Evolutionary conservation across 1,284 basidiomycete genomes (phyloP), one percentile per base, ranked within the genome.

Genomic region (Puccinia novopanici): DNA sequence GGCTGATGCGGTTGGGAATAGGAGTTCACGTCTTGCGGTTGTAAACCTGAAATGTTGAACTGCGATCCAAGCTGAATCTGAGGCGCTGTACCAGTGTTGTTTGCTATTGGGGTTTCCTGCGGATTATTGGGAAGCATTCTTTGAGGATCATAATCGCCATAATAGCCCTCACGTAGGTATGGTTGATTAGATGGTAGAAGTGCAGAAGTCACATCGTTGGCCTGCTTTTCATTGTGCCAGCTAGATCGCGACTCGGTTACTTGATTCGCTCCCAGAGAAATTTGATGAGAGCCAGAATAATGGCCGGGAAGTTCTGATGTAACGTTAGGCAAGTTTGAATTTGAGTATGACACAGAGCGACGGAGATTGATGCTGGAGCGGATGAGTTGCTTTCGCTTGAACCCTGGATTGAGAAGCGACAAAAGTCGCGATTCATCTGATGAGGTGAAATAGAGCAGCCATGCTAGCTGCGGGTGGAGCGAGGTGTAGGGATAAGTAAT

Each of bases 291-390:
- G 24, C 68, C 68, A 22, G 50, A 10, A 54, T 71, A 71, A 71
- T 71, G 68, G 19, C 27, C 48, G 1, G 68, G 27, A 27, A 24
- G 37, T 37, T 54, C 68, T 52, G 68, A 54, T 71, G 68, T 34
- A 40, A 71, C 54, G 50, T 34, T 54, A 13, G 68, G 68, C 19
- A 71, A 8, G 54, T 71, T 71, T 10, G 52, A 27, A 71, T 34
- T 52, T 1, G 40, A 59, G 48, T 75, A 50, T 19, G 61, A 65
- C 12, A 22, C 55, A 34, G 73, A 75, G 27, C 57, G 73, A 27
- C 73, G 73, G 30, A 75, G 73, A 65, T 75, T 75, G 54, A 75
- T 75, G 48, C 73, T 75, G 3, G 73, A 75, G 12, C 73, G 73
- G 48, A 75, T 75, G 17, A 63, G 40, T 34, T 75, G 73, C 37